Evolutionary conservation across 768 basidiomycete species (phyloP), one percentile per base, ranked within the genome.

Genomic region (Leucocoprinus leucothites): DNA sequence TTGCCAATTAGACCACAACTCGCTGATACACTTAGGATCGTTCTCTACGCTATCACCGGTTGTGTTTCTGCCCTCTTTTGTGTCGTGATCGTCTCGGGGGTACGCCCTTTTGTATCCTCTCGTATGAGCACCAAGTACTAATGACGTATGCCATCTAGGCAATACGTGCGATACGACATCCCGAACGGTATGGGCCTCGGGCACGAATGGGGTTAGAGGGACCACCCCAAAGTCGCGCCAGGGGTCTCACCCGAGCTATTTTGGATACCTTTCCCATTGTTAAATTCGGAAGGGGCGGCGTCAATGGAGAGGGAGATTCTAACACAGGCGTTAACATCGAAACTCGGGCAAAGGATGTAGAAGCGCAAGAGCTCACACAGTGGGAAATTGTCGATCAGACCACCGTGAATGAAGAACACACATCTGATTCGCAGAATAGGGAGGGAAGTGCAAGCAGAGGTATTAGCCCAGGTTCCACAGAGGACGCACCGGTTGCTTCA

Each of bases 211-310:
- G 68, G 3, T 69, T 65, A 22, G 74, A 72, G 9, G 75, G 77
- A 35, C 64, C 64, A 28, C 60, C 64, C 7, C 87, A 87, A 64
- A 86, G 84, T 48, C 83, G 91, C 3, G 88, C 92, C 0, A 74
- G 82, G n/a, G 94, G 94, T 6, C 77, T 98, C 48, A 89, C 91
- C 1, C 85, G 91, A 18, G 96, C 96, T 18, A 94, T 98, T 55
- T 75, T 98, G 52, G 95, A 98, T 61, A 97, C 94, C 2, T 98
- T 98, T 73, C 94, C 95, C 3, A 73, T 97, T 58, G 86, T 96
- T 71, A 93, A 94, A 67, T 98, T 94, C 62, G 83, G 84, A 22
- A 63, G 56, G 31, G 40, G 47, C 26, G 34, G 14, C 18, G 13
- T 6, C 21, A n/a, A 44, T 43, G 41, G 31, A 16, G 40, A 48